A percentile compares a stretch with the other conserved stretches of the same genome.
Conservation (phyloP, 768 basidiomycete genomes). For the Suillus bovinus region DNA sequence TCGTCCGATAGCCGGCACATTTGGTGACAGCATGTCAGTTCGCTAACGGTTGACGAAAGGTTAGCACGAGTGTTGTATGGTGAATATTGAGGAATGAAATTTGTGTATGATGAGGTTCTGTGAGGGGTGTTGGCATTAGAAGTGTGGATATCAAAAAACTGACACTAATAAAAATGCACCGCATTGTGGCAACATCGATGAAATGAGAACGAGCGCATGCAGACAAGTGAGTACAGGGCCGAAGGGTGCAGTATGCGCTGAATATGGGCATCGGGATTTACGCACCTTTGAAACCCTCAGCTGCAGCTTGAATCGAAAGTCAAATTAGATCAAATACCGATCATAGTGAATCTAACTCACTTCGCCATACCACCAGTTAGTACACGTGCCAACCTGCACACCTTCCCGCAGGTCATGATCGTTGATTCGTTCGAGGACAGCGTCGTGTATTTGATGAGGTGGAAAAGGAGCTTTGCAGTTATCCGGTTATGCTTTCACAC, state of each 20-base stretch:
- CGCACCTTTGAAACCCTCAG: too few species aligned
- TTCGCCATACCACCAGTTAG: conserved; percentile 95
- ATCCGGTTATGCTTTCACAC: too few species aligned
- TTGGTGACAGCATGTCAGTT: conserved; percentile 49
- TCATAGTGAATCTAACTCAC: conserved; percentile 33
- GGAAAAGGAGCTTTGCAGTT: too few species aligned
- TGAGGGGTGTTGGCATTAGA: conserved; percentile 24
- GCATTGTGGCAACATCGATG: too few species aligned
- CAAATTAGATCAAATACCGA: background rate
- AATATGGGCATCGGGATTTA: too few species aligned
- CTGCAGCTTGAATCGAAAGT: conserved; percentile 61
- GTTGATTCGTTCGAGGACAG: too few species aligned
- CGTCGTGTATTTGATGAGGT: too few species aligned
- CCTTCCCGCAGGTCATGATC: conserved; percentile 76
- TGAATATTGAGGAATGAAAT: conserved; percentile 27
- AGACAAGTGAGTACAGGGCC: too few species aligned
- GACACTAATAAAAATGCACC: too few species aligned
- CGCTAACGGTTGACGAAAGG: conserved; percentile 49
- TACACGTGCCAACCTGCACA: conserved; percentile 94
- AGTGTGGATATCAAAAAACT: conserved; percentile 22
- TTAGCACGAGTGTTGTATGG: conserved; percentile 32
- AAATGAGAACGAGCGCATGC: too few species aligned
- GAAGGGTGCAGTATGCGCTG: too few species aligned
- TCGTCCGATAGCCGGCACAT: conserved; percentile 58
- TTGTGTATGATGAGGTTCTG: conserved; percentile 26